A percentile compares a stretch with the other conserved stretches of the same genome.
phyloP scores from a whole-genome alignment of 768 basidiomycete genomes.

The Leccinum disarticulatum region DNA sequence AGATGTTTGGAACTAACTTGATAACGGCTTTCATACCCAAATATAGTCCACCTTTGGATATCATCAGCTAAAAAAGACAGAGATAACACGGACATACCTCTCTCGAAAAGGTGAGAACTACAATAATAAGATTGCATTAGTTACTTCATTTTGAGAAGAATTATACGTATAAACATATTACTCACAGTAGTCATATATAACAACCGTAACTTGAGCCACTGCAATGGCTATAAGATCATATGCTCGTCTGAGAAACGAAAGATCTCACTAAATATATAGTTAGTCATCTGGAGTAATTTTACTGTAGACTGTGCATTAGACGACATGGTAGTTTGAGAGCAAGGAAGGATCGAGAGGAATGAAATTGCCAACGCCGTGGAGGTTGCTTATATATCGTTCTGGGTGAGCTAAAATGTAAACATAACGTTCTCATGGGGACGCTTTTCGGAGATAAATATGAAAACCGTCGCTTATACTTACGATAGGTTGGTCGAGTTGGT shows the following conservation, averaged over 20 bases:
- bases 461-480: too few species aligned
- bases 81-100: not conserved
- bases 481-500: too few species aligned
- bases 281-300: not conserved
- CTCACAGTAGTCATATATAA: not conserved
- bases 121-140: not conserved
- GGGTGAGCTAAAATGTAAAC: too few species aligned
- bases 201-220: not conserved
- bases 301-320: not conserved
- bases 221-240: not conserved
- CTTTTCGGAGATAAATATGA: too few species aligned
- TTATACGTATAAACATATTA: not conserved
- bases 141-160: not conserved
- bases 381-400: not conserved
- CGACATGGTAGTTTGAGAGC: not conserved
- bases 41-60: too few species aligned
- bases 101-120: too few species aligned
- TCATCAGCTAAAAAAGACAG: too few species aligned
- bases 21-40: too few species aligned
- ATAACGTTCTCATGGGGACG: too few species aligned
- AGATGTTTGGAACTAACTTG: too few species aligned
- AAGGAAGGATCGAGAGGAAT: not conserved
- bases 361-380: not conserved
- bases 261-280: not conserved
- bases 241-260: not conserved